Conservation (phyloP, 768 basidiomycete genomes). For the Russula compacta region DNA sequence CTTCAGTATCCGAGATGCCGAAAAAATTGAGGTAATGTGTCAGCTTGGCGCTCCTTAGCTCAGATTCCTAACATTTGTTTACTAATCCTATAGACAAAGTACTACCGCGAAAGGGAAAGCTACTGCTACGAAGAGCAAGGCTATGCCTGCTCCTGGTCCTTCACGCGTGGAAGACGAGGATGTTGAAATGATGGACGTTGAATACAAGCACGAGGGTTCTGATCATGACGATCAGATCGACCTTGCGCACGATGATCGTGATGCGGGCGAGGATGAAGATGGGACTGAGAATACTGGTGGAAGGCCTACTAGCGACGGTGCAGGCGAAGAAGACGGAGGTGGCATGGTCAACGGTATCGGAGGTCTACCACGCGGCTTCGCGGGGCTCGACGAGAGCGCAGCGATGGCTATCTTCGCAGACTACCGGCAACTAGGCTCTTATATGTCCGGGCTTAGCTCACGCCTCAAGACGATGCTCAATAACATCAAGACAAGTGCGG, state of each 20-base stretch:
- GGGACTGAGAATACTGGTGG: conserved; percentile 36
- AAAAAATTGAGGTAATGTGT: conserved; percentile 56
- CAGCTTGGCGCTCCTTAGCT: not conserved
- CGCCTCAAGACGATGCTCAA: conserved; percentile 86
- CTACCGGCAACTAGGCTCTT: conserved; percentile 83
- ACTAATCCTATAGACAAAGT: conserved; percentile 37
- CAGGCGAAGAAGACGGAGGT: conserved; percentile 28
- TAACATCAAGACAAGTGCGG: conserved; percentile 79
- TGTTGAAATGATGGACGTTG: conserved; percentile 66
- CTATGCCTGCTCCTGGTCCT: conserved; percentile 49
- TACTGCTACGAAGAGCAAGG: conserved; percentile 43
- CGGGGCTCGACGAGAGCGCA: conserved; percentile 50
- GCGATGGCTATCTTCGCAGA: conserved; percentile 80
- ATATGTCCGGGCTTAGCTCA: conserved; percentile 81
- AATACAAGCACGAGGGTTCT: conserved; percentile 39
- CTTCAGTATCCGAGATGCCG: conserved; percentile 51
- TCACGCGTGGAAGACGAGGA: conserved; percentile 64
- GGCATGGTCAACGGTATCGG: conserved; percentile 28
- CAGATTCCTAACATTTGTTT: conserved; percentile 3
- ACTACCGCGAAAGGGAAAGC: conserved; percentile 29
- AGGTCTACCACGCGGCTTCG: conserved; percentile 17
- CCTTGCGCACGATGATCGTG: conserved; percentile 40
- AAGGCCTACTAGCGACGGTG: conserved; percentile 25
- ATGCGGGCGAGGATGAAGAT: conserved; percentile 40
- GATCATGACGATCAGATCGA: conserved; percentile 40